Base-by-base conservation (phyloP, 2,329 filamentous ascomycete species). In the Cryphonectria nitschkei region DNA sequence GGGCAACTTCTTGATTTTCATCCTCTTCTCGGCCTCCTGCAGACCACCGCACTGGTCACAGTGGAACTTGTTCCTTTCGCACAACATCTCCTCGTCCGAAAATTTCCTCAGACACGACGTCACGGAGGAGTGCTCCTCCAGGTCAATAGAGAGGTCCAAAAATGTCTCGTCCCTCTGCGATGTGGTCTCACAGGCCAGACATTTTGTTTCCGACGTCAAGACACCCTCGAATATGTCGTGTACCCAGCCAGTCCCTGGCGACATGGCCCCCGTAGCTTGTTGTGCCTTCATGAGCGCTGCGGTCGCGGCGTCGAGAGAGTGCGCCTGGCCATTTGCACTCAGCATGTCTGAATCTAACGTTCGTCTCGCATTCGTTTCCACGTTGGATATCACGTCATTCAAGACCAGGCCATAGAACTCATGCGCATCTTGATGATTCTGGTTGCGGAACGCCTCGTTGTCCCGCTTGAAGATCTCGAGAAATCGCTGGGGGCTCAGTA, bases 341-440 rank as follows among this genome's bases (percentile, higher is more conserved):
- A 46, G 80, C 79, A 58, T 82, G 71, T 83, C 82, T 26, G 86
- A 82, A 64, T 86, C 84, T 65, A 86, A 85, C 66, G 90, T 82
- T 70, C 89, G 87, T 76, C 89, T 91, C 37, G 94, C 92, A 76
- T 95, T 93, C n/a, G 90, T 87, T 81, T 99, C 96, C 37, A 99
- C 94, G 77, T 95, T 97, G 64, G 94, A 89, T 67, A 99, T 95
- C 46, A 99, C 93, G 78, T 97, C 93, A 80, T 99, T 99, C n/a
- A 99, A 85, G 2, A 99, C 87, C 43, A 98, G 84, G 72, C 97
- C 97, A 76, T 98, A 89, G 75, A 99, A 99, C 79, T 99, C 96
- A 80, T 99, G 96, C 1, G 96, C 96, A 79, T 99, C 96, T 79
- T 99, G 96, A 80, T 99, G 96, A 93, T 98, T 97, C 4, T 95